Conservation (phyloP, 2,329 filamentous ascomycete genomes). For the Orbilia quercus region DNA sequence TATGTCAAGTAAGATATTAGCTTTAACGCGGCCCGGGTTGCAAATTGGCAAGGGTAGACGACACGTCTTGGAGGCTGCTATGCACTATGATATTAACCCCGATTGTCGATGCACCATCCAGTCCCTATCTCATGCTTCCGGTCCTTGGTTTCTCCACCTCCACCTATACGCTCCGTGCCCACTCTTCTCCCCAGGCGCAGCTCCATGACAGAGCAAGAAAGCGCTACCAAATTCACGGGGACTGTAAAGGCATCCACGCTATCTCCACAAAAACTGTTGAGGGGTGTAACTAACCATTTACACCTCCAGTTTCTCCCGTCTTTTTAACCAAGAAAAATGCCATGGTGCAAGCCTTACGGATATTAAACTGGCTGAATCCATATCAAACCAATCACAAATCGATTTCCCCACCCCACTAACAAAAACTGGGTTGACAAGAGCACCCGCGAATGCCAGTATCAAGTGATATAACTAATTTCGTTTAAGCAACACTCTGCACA, state of each 20-base stretch:
- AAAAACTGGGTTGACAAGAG: slow-evolving; percentile 34
- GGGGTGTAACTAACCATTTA: slow-evolving; percentile 6
- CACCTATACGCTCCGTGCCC: slow-evolving; percentile 47
- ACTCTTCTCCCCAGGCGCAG: slow-evolving; percentile 16
- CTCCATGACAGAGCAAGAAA: slow-evolving; percentile 7
- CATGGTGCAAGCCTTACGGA: slow-evolving; percentile 49
- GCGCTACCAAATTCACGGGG: slow-evolving; percentile 34
- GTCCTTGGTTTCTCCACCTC: slow-evolving; percentile 38
- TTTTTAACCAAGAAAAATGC: slow-evolving; percentile 13
- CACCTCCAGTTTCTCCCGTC: slow-evolving; percentile 41
- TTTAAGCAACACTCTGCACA: slow-evolving; percentile 35
- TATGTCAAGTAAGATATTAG: slow-evolving; percentile 25
- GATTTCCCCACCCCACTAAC: not conserved
- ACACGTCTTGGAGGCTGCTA: slow-evolving; percentile 8
- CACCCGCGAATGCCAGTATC: slow-evolving; percentile 13
- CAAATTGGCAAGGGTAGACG: slow-evolving; percentile 7
- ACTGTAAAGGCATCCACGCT: not conserved
- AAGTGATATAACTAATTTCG: slow-evolving; percentile 45
- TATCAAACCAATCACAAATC: slow-evolving; percentile 12
- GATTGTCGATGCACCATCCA: too few species aligned
- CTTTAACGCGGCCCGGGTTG: slow-evolving; percentile 12
- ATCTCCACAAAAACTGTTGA: slow-evolving; percentile 7
- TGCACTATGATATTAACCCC: too few species aligned
- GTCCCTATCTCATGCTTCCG: slow-evolving; percentile 10
- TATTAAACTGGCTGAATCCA: slow-evolving; percentile 44